Conservation (phyloP, 345 rosid genomes). For the Melaleuca alternifolia region DNA sequence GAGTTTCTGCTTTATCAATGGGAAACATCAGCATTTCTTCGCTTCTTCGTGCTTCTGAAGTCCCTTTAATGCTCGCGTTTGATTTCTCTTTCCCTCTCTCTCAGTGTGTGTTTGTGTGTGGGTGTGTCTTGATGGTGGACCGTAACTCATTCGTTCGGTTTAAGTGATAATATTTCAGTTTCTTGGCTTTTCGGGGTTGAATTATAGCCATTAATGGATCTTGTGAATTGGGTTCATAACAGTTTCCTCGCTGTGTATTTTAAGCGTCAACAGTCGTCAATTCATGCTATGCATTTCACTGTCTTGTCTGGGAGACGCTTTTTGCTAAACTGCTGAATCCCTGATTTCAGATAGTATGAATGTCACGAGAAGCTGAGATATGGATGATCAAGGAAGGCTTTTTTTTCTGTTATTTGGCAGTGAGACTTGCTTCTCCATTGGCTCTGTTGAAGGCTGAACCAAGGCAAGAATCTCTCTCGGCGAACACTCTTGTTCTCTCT, state of each 20-base stretch:
- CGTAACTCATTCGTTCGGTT: background rate
- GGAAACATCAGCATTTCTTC: background rate
- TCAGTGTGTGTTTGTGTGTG: background rate
- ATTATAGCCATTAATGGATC: background rate
- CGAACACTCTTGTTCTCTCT: background rate
- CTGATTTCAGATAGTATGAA: background rate
- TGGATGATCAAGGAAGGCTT: background rate
- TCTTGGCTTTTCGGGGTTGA: background rate
- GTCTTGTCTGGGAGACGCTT: background rate
- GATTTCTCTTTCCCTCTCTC: background rate
- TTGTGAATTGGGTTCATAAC: background rate
- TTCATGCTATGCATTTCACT: background rate
- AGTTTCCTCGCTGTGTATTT: background rate
- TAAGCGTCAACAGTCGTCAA: background rate
- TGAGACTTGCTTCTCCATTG: background rate
- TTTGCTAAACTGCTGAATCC: background rate
- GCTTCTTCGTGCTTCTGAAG: background rate
- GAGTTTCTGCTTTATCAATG: background rate
- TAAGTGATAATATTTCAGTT: background rate
- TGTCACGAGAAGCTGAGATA: background rate
- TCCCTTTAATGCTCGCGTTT: background rate
- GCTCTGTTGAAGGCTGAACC: background rate
- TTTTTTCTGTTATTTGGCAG: background rate
- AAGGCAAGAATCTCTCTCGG: background rate
- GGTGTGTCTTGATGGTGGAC: background rate